Evolutionary conservation across 1,139 yeast species (phyloP), one percentile per base, ranked within the genome.

Genomic region (Candida neerlandica): DNA sequence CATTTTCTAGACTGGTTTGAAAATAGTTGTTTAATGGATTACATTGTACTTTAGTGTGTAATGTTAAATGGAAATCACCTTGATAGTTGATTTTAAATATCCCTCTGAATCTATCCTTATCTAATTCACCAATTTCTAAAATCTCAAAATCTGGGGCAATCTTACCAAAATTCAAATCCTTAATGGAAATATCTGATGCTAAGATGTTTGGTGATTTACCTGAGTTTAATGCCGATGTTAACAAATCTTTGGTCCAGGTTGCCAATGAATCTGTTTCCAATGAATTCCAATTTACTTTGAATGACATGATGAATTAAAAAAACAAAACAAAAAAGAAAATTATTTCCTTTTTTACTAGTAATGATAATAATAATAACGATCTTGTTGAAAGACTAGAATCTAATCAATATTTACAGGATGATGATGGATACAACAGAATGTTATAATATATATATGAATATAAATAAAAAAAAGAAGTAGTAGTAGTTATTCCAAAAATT

Each of bases 21-120:
- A 80, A 73, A 62, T 86, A 85, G 41, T 88, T 89, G 55, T 85
- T 85, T 50, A 89, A 72, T 2, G 95, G 89, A 64, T 89, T 89
- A 0, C 96, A 96, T 65, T 89, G 91, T 10, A 90, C 91, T 51
- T 86, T 84, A 1, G 96, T 90, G 49, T 86, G 88, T 49, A 89
- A 74, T 0, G 95, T 87, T 49, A 89, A 80, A 49, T 84, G 84
- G 27, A 92, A 91, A 63, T 89, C 91, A 3, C 97, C 97, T 46
- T 77, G 74, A 63, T 90, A 89, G 56, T 82, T 84, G 55, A 89
- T 81, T 62, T 89, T 89, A 73, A 89, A 90, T 30, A 89, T 89
- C 1, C 96, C 96, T 51, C 96, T 74, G 61, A 89, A 90, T 54
- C 90, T 70, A 65, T 89, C 96, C 32, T 75, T 78, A 11, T 86